Conservation (phyloP, 768 basidiomycete species). For the Cystofilobasidium macerans region DNA sequence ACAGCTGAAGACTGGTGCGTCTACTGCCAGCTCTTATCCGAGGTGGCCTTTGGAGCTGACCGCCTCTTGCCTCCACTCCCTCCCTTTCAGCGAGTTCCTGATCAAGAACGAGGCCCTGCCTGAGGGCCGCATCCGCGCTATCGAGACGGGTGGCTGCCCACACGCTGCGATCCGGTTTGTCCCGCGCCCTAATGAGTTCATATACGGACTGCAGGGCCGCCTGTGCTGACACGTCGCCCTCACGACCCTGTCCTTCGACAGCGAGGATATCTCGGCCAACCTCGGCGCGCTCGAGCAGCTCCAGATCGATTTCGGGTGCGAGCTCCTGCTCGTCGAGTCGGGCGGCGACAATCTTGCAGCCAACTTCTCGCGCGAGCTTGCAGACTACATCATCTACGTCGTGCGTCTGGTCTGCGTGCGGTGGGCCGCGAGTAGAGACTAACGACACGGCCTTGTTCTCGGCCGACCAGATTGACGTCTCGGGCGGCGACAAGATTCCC, state of each 20-base stretch:
- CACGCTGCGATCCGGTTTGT: conserved; percentile 80
- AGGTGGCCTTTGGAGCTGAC: background rate
- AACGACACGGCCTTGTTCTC: background rate
- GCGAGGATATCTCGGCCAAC: conserved; percentile 92
- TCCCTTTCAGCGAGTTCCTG: conserved; percentile 55
- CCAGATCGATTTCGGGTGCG: conserved; percentile 79
- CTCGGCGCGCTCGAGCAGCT: conserved; percentile 89
- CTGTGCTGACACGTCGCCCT: background rate
- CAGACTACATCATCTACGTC: conserved; percentile 93
- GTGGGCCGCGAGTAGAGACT: too few relatives aligned
- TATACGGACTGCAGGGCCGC: background rate
- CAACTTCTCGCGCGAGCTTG: conserved; percentile 90
- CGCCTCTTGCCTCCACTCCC: too few relatives aligned
- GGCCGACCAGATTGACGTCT: conserved; percentile 40
- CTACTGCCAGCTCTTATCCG: background rate
- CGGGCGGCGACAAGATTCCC: conserved; percentile 94
- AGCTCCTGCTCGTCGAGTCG: conserved; percentile 86
- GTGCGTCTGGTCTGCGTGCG: conserved; percentile 38
- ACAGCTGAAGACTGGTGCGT: conserved; percentile 45
- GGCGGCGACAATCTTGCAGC: conserved; percentile 47
- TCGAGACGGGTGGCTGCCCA: conserved; percentile 89
- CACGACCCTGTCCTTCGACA: background rate
- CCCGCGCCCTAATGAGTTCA: background rate
- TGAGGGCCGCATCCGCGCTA: conserved; percentile 66
- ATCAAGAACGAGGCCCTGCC: conserved; percentile 85